Evolutionary conservation across 139 green algal genomes (phyloP).

Genomic region (Micractinium conductrix): DNA sequence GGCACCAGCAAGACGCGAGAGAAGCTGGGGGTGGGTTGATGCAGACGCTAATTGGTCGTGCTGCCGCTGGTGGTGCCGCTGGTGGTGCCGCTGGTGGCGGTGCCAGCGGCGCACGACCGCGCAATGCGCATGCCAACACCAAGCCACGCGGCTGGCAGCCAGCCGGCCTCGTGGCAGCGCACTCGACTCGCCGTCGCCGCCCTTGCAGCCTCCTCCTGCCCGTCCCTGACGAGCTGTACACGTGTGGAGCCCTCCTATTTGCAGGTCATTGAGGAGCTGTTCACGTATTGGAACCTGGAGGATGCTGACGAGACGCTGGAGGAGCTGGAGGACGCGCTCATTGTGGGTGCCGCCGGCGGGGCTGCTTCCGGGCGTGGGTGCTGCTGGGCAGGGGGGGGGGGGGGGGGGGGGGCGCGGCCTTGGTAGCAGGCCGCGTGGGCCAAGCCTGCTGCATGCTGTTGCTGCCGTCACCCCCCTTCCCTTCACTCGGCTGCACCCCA

Average conservation of each 20-base stretch:
- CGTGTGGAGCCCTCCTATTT: neutral
- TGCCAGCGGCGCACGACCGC: too few species aligned
- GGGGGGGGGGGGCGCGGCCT: too few species aligned
- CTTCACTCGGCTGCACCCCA: neutral
- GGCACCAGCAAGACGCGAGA: conserved; percentile 93
- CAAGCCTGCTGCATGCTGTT: neutral
- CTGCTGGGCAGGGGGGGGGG: too few species aligned
- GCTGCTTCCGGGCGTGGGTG: neutral
- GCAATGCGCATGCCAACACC: too few species aligned
- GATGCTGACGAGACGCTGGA: conserved; percentile 91
- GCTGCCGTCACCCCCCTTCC: neutral
- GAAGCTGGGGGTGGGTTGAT: conserved; percentile 78
- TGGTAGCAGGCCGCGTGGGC: too few species aligned
- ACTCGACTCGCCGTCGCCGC: neutral
- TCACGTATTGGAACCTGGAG: conserved; percentile 94
- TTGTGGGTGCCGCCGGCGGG: conserved; percentile 58
- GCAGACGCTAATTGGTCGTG: neutral
- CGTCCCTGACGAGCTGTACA: neutral
- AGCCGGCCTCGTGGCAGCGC: too few species aligned
- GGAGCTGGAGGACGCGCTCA: conserved; percentile 94
- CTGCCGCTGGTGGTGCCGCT: neutral
- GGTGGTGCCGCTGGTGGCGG: too few species aligned
- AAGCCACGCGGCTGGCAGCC: too few species aligned
- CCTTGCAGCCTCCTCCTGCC: neutral
- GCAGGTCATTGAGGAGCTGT: conserved; percentile 94